Evolutionary conservation across 2,329 filamentous ascomycete species (phyloP).

Genomic region (Aspergillus tubingensis): DNA sequence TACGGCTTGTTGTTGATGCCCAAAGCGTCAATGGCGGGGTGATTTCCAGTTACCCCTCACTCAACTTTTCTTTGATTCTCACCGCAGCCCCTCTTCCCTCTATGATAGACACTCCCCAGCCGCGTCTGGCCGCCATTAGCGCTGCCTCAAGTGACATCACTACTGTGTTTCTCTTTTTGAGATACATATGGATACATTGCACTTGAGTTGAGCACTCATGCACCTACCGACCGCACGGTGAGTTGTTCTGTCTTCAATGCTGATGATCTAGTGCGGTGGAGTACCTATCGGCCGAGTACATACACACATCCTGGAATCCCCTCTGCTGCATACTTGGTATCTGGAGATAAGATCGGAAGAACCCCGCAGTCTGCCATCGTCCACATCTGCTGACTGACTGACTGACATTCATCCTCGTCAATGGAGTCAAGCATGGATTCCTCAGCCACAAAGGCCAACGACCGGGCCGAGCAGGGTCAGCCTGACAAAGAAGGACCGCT

Average conservation of each 20-base stretch:
- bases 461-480: background rate
- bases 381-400: background rate
- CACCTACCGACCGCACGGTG: too few species aligned
- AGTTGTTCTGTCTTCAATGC: too few species aligned
- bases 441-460: background rate
- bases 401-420: background rate
- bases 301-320: background rate
- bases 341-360: background rate
- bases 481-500: background rate
- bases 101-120: background rate
- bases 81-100: too few species aligned
- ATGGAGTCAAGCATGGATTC: background rate
- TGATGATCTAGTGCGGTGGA: background rate
- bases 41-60: background rate
- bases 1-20: background rate
- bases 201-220: too few species aligned
- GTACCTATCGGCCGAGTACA: background rate
- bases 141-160: too few species aligned
- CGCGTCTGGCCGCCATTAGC: too few species aligned
- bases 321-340: background rate
- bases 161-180: too few species aligned
- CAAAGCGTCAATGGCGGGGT: conserved; percentile 2
- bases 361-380: background rate
- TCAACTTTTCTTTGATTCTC: too few species aligned
- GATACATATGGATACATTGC: too few species aligned